Base-by-base conservation (phyloP, 2,329 filamentous ascomycete genomes). In the Colletotrichum sp. region DNA sequence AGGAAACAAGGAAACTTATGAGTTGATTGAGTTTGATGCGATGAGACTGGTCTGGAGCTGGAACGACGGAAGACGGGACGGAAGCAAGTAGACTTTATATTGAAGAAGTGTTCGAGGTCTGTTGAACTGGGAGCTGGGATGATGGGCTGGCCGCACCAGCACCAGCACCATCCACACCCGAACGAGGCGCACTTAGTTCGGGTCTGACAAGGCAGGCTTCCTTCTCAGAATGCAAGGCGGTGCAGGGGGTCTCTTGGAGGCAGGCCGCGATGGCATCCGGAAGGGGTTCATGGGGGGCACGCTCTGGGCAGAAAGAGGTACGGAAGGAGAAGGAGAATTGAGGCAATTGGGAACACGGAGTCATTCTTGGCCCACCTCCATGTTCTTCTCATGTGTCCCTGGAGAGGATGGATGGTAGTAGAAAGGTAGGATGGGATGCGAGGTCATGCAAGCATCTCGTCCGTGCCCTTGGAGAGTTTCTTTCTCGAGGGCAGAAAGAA, bases 171-270 rank as follows among this genome's bases (percentile, higher is more conserved):
- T 69, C 59, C 74, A 69, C 62, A 66, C 36, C 60, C 52, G 66
- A 62, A 71, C 60, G 75, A 76, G 75, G 75, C 75, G 66, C 71
- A 75, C 52, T 67, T 30, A 49, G 59, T 34, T 75, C 60, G 66
- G 71, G 75, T 75, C 60, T 76, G 72, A 75, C 75, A 71, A 76
- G 75, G 75, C 39, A 71, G 44, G 75, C 36, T 76, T 71, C 60
- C 66, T 75, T 74, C 52, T 74, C 72, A 62, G 67, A 67, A 71
- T 44, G 75, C 75, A 59, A 68, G 75, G 72, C 66, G 39, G 57
- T 26, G 75, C 75, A 76, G 63, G 75, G 44, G 75, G 59, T 55
- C 60, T 44, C 44, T 44, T 18, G 59, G 32, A 21, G 34, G 34
- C 59, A 49, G 63, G 63, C 64, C 73, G 52, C 24, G 70, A 76